phyloP scores from a whole-genome alignment of 1,284 basidiomycete genomes.

The Naganishia albida region DNA sequence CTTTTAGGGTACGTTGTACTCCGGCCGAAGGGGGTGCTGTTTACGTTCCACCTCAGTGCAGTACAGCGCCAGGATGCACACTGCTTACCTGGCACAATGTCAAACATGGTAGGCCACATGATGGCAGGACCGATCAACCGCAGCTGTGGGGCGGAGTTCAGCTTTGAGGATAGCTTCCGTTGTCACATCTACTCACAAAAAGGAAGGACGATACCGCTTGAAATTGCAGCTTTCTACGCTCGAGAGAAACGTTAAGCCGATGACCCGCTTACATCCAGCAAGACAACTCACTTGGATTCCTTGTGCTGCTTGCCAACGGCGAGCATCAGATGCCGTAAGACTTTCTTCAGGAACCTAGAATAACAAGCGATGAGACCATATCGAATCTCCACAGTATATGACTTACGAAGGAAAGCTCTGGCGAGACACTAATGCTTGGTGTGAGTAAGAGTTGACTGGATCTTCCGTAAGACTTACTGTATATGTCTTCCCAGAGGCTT shows the following conservation, averaged over 20 bases:
- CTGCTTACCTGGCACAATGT: not conserved
- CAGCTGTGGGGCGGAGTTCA: conserved; percentile 1
- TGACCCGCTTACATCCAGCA: not conserved
- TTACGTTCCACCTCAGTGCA: not conserved
- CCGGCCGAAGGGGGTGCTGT: conserved; percentile 15
- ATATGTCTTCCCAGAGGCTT: conserved; percentile 27
- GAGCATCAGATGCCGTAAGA: conserved; percentile 23
- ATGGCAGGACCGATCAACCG: conserved; percentile 29
- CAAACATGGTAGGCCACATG: conserved; percentile 28
- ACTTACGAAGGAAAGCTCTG: conserved; percentile 29
- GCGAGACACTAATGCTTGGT: conserved; percentile 10
- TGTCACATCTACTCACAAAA: conserved; percentile 19
- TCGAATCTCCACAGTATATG: too few species aligned
- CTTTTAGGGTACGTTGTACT: conserved; percentile 23
- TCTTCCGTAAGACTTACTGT: conserved; percentile 15
- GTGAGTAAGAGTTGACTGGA: not conserved
- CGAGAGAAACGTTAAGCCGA: not conserved
- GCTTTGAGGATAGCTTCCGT: not conserved
- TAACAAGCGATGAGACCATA: not conserved
- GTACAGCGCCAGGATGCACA: not conserved
- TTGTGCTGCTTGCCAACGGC: conserved; percentile 27
- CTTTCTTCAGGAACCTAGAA: conserved; percentile 15
- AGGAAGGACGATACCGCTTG: conserved; percentile 31
- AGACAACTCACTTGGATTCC: conserved; percentile 20
- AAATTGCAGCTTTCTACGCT: conserved; percentile 18